Evolutionary conservation across 441 rosid genomes (phyloP).

Genomic region (Populus tomentosa): DNA sequence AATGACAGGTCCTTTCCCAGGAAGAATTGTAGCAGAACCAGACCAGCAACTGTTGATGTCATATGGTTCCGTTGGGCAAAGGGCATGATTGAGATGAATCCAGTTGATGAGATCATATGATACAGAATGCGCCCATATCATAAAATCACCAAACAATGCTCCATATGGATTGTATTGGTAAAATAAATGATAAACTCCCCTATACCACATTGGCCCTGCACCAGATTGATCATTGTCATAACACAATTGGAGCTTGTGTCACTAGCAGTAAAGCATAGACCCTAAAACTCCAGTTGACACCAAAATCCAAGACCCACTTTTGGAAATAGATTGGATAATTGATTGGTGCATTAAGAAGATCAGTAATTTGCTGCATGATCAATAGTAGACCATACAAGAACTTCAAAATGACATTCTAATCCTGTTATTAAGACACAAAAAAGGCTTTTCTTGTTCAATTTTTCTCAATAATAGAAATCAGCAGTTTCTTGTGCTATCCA

Average conservation of each 20-base stretch:
- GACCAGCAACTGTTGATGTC: slow-evolving; percentile 81
- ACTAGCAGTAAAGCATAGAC: neutral
- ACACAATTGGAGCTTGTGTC: neutral
- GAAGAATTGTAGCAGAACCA: slow-evolving; percentile 78
- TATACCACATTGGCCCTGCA: slow-evolving; percentile 81
- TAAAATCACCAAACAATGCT: slow-evolving; percentile 72
- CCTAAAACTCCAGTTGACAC: neutral
- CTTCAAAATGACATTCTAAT: neutral
- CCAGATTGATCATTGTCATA: neutral
- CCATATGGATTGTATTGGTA: slow-evolving; percentile 83
- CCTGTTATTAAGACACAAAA: neutral
- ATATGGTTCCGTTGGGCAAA: slow-evolving; percentile 65
- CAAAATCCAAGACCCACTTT: neutral
- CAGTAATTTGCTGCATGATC: neutral
- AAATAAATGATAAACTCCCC: slow-evolving; percentile 84
- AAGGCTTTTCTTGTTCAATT: neutral
- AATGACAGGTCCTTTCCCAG: slow-evolving; percentile 54
- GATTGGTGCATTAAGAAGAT: neutral
- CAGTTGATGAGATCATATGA: slow-evolving; percentile 76
- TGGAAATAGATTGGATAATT: neutral
- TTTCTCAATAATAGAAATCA: neutral
- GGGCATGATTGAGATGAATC: slow-evolving; percentile 66
- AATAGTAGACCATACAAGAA: neutral
- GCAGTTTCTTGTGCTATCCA: neutral
- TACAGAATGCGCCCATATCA: slow-evolving; percentile 91